A percentile compares a stretch with the other conserved stretches of the same genome.
Conservation (phyloP, 2,329 filamentous ascomycete genomes). For the Sarocladium kiliense region DNA sequence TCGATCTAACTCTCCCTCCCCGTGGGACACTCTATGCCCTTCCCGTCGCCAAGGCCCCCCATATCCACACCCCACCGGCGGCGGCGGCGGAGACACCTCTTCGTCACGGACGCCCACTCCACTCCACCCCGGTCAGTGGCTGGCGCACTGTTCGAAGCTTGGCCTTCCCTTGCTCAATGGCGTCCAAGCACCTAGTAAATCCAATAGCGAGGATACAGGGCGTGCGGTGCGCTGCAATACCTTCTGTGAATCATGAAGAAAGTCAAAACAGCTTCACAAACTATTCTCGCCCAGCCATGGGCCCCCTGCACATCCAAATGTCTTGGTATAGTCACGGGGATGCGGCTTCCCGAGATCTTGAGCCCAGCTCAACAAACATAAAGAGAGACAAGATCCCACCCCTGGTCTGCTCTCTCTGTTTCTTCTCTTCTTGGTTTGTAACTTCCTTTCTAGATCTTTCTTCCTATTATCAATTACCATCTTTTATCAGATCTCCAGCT, state of each 20-base stretch:
- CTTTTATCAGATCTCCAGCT: background rate
- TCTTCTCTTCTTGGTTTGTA: background rate
- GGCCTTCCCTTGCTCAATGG: too few species aligned
- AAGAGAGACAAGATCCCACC: background rate
- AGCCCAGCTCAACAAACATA: background rate
- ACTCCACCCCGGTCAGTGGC: background rate
- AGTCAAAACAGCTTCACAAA: background rate
- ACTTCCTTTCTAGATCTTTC: background rate
- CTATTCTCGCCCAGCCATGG: background rate
- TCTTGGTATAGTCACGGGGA: background rate
- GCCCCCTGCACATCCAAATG: background rate
- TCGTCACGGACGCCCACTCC: too few species aligned
- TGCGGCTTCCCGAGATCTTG: slow-evolving; percentile 8
- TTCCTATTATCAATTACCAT: background rate
- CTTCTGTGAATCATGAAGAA: slow-evolving; percentile 2
- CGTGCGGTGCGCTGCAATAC: too few species aligned
- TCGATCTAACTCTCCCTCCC: background rate
- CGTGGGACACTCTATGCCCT: background rate
- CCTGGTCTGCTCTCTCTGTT: background rate
- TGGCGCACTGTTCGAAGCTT: background rate
- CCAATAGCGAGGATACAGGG: background rate
- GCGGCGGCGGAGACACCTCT: background rate
- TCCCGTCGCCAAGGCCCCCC: slow-evolving; percentile 5
- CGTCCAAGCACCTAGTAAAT: background rate
- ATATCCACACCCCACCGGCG: background rate